phyloP scores from a whole-genome alignment of 306 rosid genomes.

The Cicer yamashitae region DNA sequence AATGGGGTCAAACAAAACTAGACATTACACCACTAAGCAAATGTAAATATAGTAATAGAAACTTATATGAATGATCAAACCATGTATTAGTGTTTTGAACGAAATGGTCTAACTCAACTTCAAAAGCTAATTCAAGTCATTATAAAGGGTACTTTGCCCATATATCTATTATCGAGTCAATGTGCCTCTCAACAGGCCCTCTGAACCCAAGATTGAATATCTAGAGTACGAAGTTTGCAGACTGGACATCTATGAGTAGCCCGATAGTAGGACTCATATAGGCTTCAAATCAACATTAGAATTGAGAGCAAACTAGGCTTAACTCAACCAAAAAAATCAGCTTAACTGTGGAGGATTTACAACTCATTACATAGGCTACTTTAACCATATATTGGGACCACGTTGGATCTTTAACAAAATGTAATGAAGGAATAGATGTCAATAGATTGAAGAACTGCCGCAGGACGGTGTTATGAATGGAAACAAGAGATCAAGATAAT shows the following conservation, averaged over 20 bases:
- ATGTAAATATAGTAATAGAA: constrained; percentile 29
- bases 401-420: constrained; percentile 5
- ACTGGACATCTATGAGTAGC: not conserved
- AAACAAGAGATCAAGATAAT: constrained; percentile 23
- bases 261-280: not conserved
- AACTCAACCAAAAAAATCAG: not conserved
- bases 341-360: not conserved
- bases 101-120: not conserved
- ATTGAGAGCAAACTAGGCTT: not conserved
- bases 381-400: constrained; percentile 1
- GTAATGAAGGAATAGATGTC: constrained; percentile 12
- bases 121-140: not conserved
- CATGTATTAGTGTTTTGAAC: constrained; percentile 8
- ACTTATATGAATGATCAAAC: not conserved
- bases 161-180: not conserved
- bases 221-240: not conserved
- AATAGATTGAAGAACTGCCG: constrained; percentile 8
- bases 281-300: not conserved
- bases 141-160: not conserved
- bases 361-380: not conserved
- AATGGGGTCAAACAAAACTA: constrained; percentile 40
- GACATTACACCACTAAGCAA: constrained; percentile 28
- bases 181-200: not conserved
- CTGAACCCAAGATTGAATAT: not conserved
- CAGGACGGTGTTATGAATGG: constrained; percentile 4